Base-by-base conservation (phyloP, 2,329 filamentous ascomycete species). In the Fusarium sp. region DNA sequence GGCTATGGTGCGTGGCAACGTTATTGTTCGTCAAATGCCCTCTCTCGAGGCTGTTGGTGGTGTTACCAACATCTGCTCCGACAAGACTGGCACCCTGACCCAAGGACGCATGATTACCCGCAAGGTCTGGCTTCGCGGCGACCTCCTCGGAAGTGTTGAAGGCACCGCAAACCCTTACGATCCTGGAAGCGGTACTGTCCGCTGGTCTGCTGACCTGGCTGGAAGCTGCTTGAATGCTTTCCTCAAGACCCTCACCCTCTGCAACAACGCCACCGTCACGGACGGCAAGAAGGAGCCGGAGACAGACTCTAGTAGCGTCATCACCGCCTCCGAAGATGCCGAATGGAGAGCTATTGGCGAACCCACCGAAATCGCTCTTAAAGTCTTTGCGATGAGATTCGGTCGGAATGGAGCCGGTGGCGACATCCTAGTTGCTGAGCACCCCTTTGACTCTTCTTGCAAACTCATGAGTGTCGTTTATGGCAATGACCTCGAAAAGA, bases 401-500 rank as follows among this genome's bases (percentile, higher is more conserved):
- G 84, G 86, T 31, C 84, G 85, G 63, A 84, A 82, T 54, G 86
- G 86, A 75, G 76, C 78, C 23, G 79, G 79, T n/a, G 72, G 77
- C 27, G 83, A 85, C 60, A 78, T 80, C 40, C 80, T 90, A 46
- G 73, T 92, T 10, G 86, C 88, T 2, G 92, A 94, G 73, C 91
- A 91, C 57, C 91, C 91, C 3, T 94, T 94, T 74, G 91, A 94
- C 76, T 93, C 91, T 0, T 88, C 88, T 39, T 88, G 91, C 78
- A 94, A 94, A 82, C 87, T 90, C 62, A 94, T 94, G 91, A 91
- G 90, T 39, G 91, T 93, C 51, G 86, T 93, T 30, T 92, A 91
- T 44, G 78, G 78, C 8, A 78, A 73, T 44, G 77, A 76, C 2
- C 16, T 78, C 15, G 79, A 80, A 27, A 75, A 77, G 11, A 75